Evolutionary conservation across 805 yeast species (phyloP).

Genomic region (Cyberlindnera nakhonratchasimensis): DNA sequence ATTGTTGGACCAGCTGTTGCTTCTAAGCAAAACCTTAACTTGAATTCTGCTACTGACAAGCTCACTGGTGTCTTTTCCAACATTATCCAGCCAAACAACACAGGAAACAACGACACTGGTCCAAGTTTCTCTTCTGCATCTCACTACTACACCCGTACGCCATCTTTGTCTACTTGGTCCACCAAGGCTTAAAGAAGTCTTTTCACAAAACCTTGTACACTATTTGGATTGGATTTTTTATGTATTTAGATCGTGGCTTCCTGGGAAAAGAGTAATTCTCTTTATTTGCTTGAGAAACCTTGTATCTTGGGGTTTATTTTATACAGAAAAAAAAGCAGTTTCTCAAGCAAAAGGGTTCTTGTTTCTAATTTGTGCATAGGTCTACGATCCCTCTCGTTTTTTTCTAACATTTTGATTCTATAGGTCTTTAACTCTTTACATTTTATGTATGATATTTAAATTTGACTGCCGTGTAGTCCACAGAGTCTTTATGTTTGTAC

Average conservation of each 20-base stretch:
- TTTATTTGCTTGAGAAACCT: neutral
- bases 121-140: slow-evolving; percentile 33
- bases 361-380: neutral
- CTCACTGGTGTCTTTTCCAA: slow-evolving; percentile 51
- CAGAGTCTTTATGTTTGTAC: no score
- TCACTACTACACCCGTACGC: slow-evolving; percentile 45
- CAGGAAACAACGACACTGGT: slow-evolving; percentile 82
- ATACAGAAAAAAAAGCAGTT: slow-evolving; percentile 1
- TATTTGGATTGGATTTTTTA: neutral
- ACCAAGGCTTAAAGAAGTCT: slow-evolving; percentile 40
- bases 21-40: slow-evolving; percentile 39
- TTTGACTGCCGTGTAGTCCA: neutral
- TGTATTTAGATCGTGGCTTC: no score
- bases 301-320: slow-evolving; percentile 2
- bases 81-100: slow-evolving; percentile 85
- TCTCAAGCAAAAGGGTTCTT: neutral
- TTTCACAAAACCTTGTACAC: slow-evolving; percentile 4
- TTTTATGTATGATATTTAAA: slow-evolving; percentile 5
- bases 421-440: slow-evolving; percentile 3
- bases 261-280: neutral
- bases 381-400: neutral
- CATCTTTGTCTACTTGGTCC: slow-evolving; percentile 51
- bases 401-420: slow-evolving; percentile 2
- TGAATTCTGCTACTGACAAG: slow-evolving; percentile 22
- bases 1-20: slow-evolving; percentile 93